A percentile compares a stretch with the other conserved stretches of the same genome.
These are phyloP conservation scores for Argentina anserina DNA, from an alignment of 306 rosid genomes.

Conservation along the genomic window DNA sequence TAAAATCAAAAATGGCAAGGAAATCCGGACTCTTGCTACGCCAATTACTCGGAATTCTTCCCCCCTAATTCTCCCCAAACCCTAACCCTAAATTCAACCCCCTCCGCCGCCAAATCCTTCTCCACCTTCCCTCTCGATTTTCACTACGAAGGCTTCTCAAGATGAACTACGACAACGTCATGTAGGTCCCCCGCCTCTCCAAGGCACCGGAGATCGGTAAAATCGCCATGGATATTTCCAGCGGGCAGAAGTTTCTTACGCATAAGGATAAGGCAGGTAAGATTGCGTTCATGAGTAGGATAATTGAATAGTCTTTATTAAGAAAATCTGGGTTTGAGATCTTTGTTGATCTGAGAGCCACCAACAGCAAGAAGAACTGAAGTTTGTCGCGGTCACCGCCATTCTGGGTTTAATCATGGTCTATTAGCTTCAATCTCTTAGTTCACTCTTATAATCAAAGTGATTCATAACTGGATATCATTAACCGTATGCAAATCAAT, in stretches of 20 bases:
- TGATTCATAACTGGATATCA: too few species aligned
- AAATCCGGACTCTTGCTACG: background rate
- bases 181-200: background rate
- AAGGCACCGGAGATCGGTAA: conserved; percentile 4
- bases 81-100: background rate
- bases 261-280: conserved; percentile 8
- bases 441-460: too few species aligned
- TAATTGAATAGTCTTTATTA: too few species aligned
- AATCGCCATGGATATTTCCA: background rate
- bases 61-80: background rate
- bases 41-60: background rate
- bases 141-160: conserved; percentile 6
- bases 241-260: background rate
- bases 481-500: too few species aligned
- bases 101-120: background rate
- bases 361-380: too few species aligned
- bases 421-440: too few species aligned
- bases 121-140: conserved; percentile 4
- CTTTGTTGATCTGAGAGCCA: too few species aligned
- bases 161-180: conserved; percentile 1
- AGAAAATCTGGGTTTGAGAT: too few species aligned
- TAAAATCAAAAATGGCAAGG: background rate
- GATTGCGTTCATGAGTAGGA: too few species aligned
- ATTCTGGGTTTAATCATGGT: too few species aligned
- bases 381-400: too few species aligned